Percentiles rank a stretch among this genome's conserved stretches.
Conservation (phyloP, 345 rosid species). For the Gossypium longicalyx region DNA sequence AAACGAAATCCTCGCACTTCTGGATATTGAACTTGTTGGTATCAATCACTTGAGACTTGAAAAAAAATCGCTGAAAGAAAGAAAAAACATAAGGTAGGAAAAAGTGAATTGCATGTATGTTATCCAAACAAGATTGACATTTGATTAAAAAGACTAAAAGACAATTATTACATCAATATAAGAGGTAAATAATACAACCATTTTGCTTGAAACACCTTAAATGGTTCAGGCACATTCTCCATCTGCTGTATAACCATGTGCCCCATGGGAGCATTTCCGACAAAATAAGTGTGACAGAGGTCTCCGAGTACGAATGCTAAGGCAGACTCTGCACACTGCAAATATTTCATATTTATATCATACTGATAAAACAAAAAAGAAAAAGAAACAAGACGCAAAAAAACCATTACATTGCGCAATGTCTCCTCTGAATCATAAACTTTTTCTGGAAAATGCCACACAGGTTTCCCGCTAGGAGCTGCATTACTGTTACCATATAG, state of each 20-base stretch:
- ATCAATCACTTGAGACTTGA: constrained; percentile 86
- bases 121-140: background rate
- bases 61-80: constrained; percentile 69
- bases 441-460: constrained; percentile 96
- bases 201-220: constrained; percentile 44
- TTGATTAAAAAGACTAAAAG: background rate
- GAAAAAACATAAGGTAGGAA: background rate
- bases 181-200: background rate
- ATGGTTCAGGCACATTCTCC: constrained; percentile 40
- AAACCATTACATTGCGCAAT: constrained; percentile 50
- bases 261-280: constrained; percentile 96
- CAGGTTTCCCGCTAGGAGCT: constrained; percentile 53
- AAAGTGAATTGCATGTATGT: background rate
- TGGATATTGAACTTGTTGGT: constrained; percentile 53
- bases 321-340: constrained; percentile 92
- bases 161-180: background rate
- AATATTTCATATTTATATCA: constrained; percentile 7
- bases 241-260: constrained; percentile 53
- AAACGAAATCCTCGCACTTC: constrained; percentile 68
- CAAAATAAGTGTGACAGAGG: constrained; percentile 85
- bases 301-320: constrained; percentile 66
- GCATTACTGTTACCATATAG: constrained; percentile 55
- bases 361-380: background rate
- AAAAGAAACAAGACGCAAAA: background rate
- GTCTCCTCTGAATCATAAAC: constrained; percentile 83